Evolutionary conservation across 345 rosid genomes (phyloP), one percentile per base, ranked within the genome.

Genomic region (Dovyalis caffra): DNA sequence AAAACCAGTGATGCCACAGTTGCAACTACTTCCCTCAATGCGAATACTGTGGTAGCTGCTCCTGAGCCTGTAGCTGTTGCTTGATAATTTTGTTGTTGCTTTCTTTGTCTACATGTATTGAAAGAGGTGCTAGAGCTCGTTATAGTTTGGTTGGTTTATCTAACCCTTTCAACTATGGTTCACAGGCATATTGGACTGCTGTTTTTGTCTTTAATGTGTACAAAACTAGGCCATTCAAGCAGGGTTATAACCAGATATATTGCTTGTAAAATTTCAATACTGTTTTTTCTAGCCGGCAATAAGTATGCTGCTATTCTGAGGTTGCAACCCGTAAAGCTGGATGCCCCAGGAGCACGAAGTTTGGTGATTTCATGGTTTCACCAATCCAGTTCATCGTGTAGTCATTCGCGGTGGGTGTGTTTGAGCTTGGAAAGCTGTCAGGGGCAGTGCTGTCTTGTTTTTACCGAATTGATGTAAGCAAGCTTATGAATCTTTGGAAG

Each of bases 31-130:
- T 23, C 86, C 15, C 45, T 66, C 49, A 58, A 72, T 15, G 43
- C 79, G 51, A 86, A 75, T 4, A 65, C 79, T 6, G 80, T 63
- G n/a, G 68, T 70, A 16, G 61, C 71, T 29, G 61, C 87, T 1
- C 21, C 86, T 0, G 89, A 84, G 83, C 81, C 88, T 0, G 81
- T 92, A 51, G 82, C 84, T 53, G 85, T 83, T 79, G 89, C 90
- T 71, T 91, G 77, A 84, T 70, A 29, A 26, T 43, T 77, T 69
- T 34, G 14, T 64, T 38, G 23, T 32, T 34, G 57, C 40, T 49
- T 69, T 12, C 21, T 1, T 82, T 49, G 35, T 66, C 56, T 61
- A 57, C 65, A 47, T 64, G 35, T 67, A 65, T 21, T 23, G 15
- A 21, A 71, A 66, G 61, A 32, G 33, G 60, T 20, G n/a, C 28